Base-by-base conservation (phyloP, 2,329 filamentous ascomycete genomes). In the Alternaria panax region DNA sequence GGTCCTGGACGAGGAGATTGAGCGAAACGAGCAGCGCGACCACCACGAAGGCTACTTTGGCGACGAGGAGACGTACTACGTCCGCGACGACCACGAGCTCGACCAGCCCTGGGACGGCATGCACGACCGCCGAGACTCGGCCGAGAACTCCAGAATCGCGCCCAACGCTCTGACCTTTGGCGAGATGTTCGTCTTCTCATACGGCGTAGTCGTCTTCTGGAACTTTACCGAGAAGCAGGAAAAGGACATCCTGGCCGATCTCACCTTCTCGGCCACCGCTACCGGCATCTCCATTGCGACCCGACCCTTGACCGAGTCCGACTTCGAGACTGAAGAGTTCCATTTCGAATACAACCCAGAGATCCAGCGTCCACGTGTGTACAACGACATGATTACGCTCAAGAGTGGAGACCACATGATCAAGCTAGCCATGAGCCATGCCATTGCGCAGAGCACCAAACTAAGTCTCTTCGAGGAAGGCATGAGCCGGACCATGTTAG, bases 301-400 rank as follows among this genome's bases (percentile, higher is more conserved):
- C 1, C 86, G 92, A 32, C 92, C 93, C 0, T 83, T 97, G 22
- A 88, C 92, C 56, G 92, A 97, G 78, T 90, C 90, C 65, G 93
- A 98, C 74, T 97, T 96, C 68, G 95, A 99, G 81, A 99, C 91
- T 0, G 95, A 99, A 75, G 94, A 98, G 75, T 97, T 99, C 72
- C 94, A 99, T 75, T 99, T 99, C 75, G 93, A 98, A 78, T 99
- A 99, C 82, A 96, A 92, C 70, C 86, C 88, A 1, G 86, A 92
- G 58, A 92, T 95, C 32, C 90, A 93, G 63, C 87, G 93, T 50
- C 95, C 95, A 5, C 87, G 95, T 57, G 91, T 99, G 28, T 99
- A 96, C 82, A 98, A 99, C 80, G 95, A 99, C 78, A 99, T 99
- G 95, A 98, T 99, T 71, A 99, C 95, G 0, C 82, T 99, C 43